These are phyloP conservation scores for Stemphylium lycopersici DNA, from an alignment of 2,329 filamentous ascomycete species.

Conservation along the genomic window DNA sequence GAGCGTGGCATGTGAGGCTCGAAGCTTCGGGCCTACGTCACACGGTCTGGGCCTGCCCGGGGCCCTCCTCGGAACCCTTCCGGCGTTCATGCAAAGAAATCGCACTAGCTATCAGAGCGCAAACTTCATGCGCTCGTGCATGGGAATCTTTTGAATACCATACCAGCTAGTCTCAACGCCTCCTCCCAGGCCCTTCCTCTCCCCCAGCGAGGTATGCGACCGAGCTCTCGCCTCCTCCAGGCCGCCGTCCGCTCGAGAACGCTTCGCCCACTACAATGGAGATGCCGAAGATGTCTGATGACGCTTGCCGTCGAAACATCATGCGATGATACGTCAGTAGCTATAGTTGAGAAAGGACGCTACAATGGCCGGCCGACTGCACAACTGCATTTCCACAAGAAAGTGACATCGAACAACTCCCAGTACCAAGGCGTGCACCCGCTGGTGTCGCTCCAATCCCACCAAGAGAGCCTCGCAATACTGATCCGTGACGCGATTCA, in stretches of 20 bases:
- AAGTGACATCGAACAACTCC: constrained; percentile 79
- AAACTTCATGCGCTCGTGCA: no score
- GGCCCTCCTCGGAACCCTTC: constrained; percentile 8
- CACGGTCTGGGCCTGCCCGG: constrained; percentile 3
- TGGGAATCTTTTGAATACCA: no score
- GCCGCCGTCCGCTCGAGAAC: constrained; percentile 9
- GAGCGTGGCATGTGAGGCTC: constrained; percentile 10
- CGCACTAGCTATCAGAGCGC: neutral
- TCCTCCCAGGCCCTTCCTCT: neutral
- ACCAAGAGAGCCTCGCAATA: constrained; percentile 71
- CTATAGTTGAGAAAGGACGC: constrained; percentile 69
- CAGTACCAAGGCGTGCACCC: constrained; percentile 81
- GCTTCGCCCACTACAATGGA: constrained; percentile 9
- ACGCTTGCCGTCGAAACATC: constrained; percentile 80
- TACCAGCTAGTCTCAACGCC: no score
- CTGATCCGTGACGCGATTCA: constrained; percentile 70
- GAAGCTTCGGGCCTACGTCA: constrained; percentile 16
- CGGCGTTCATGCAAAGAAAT: constrained; percentile 3
- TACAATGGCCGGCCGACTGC: constrained; percentile 47
- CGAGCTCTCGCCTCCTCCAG: constrained; percentile 17
- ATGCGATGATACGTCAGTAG: constrained; percentile 92
- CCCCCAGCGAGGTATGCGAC: constrained; percentile 26
- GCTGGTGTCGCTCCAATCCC: constrained; percentile 73
- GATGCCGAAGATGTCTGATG: constrained; percentile 37
- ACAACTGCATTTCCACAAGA: constrained; percentile 77